Percentiles rank a stretch among this genome's conserved stretches.
Evolutionary conservation across 305 asterid species (phyloP).

Genomic region (Lippia alba): DNA sequence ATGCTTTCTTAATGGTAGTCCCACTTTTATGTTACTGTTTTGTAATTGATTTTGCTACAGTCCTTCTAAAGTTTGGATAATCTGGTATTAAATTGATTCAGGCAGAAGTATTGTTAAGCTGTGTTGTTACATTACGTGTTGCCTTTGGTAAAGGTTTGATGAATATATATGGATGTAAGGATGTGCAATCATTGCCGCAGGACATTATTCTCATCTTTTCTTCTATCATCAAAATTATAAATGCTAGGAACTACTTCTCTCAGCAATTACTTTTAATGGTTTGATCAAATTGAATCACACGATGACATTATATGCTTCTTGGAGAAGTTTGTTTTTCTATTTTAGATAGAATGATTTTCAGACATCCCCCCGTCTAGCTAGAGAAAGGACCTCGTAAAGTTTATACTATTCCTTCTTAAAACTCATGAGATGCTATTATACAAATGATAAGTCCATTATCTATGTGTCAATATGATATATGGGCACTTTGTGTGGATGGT

Average conservation of each 20-base stretch:
- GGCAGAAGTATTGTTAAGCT: constrained; percentile 14
- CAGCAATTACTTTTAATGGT: constrained; percentile 17
- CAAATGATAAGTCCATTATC: constrained; percentile 12
- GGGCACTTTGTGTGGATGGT: constrained; percentile 8
- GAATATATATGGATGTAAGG: constrained; percentile 17
- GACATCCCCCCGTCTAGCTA: constrained; percentile 2
- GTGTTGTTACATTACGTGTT: constrained; percentile 23
- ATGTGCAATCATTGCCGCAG: constrained; percentile 18
- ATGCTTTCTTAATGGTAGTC: constrained; percentile 29
- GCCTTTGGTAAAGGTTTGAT: constrained; percentile 6
- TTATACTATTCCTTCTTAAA: constrained; percentile 11
- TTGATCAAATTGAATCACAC: constrained; percentile 16
- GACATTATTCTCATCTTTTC: constrained; percentile 2
- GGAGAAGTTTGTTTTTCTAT: constrained; percentile 20
- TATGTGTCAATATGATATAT: constrained; percentile 17
- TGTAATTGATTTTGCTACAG: constrained; percentile 12
- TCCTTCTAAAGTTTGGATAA: constrained; percentile 30
- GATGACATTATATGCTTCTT: constrained; percentile 23
- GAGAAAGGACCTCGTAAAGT: constrained; percentile 12
- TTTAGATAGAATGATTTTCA: constrained; percentile 3
- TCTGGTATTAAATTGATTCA: constrained; percentile 24
- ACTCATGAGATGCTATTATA: neutral
- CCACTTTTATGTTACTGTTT: constrained; percentile 26
- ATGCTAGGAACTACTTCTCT: constrained; percentile 28
- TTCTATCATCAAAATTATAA: constrained; percentile 10